Conservation (phyloP, 495 filamentous ascomycete species). For the Penicillium tannophilum region DNA sequence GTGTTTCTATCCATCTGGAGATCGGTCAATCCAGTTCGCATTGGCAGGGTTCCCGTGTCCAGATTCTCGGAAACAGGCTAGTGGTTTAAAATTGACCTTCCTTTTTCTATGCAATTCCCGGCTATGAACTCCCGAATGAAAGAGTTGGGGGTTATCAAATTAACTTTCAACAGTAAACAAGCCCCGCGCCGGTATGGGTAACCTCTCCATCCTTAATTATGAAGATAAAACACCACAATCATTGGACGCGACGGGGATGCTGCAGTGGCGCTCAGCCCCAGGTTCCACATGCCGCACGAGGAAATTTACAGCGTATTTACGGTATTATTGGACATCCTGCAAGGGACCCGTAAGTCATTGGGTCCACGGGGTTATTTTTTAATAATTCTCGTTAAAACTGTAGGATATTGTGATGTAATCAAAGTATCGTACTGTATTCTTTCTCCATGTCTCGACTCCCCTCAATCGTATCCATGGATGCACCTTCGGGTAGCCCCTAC, state of each 20-base stretch:
- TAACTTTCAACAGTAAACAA: conserved; percentile 1
- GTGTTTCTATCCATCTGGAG: background rate
- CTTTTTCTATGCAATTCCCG: background rate
- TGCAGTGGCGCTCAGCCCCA: conserved; percentile 30
- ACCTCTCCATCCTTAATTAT: background rate
- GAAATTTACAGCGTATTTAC: conserved; percentile 11
- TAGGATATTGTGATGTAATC: too few relatives aligned
- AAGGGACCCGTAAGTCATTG: conserved; percentile 12
- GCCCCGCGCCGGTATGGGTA: conserved; percentile 3
- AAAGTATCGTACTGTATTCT: background rate
- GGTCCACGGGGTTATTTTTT: too few relatives aligned
- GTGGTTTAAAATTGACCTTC: conserved; percentile 3
- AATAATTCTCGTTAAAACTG: too few relatives aligned
- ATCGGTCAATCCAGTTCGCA: conserved; percentile 6
- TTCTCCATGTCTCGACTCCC: background rate
- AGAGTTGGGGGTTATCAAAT: background rate
- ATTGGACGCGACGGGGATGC: conserved; percentile 15
- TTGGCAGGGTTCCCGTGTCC: conserved; percentile 24
- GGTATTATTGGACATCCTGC: conserved; percentile 9
- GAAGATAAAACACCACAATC: conserved; percentile 6
- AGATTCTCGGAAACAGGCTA: conserved; percentile 17
- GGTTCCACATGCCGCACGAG: conserved; percentile 21
- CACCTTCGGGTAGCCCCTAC: conserved; percentile 20
- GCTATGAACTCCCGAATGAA: background rate
- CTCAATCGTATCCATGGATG: conserved; percentile 21